Evolutionary conservation across 176 grass and related monocot species (phyloP).

Genomic region (Elymus sibiricus): DNA sequence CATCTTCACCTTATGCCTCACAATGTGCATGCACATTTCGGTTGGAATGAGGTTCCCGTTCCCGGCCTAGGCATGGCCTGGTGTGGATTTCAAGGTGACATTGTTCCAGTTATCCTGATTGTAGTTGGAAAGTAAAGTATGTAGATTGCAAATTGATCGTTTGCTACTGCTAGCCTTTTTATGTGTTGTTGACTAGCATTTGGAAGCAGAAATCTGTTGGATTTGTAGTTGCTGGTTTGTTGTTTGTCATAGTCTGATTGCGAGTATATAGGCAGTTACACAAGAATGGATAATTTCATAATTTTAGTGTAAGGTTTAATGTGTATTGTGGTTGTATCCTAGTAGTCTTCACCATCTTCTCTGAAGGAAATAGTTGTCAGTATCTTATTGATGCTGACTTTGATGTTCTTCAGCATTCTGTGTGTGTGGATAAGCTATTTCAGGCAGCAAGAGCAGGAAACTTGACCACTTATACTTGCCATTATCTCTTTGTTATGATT

Average conservation of each 20-base stretch:
- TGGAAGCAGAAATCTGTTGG: background rate
- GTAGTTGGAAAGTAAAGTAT: constrained; percentile 18
- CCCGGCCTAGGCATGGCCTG: constrained; percentile 36
- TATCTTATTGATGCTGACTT: background rate
- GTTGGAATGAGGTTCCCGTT: constrained; percentile 63
- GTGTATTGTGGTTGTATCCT: background rate
- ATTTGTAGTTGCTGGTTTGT: constrained; percentile 10
- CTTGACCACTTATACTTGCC: background rate
- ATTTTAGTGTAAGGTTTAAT: background rate
- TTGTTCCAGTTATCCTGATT: background rate
- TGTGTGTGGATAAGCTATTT: background rate
- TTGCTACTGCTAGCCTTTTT: background rate
- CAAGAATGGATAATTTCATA: background rate
- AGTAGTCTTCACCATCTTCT: background rate
- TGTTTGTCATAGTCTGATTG: constrained; percentile 17
- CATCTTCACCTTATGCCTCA: constrained; percentile 59
- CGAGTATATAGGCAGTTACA: constrained; percentile 24
- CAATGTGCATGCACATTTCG: constrained; percentile 78
- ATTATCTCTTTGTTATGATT: constrained; percentile 7
- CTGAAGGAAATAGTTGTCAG: background rate
- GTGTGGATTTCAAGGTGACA: constrained; percentile 22
- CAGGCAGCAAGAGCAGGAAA: background rate
- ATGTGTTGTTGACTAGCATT: background rate
- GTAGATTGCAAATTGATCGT: constrained; percentile 25
- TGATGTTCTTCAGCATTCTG: constrained; percentile 7